phyloP scores from a whole-genome alignment of 2,329 filamentous ascomycete species.

The Bipolaris zeicola region DNA sequence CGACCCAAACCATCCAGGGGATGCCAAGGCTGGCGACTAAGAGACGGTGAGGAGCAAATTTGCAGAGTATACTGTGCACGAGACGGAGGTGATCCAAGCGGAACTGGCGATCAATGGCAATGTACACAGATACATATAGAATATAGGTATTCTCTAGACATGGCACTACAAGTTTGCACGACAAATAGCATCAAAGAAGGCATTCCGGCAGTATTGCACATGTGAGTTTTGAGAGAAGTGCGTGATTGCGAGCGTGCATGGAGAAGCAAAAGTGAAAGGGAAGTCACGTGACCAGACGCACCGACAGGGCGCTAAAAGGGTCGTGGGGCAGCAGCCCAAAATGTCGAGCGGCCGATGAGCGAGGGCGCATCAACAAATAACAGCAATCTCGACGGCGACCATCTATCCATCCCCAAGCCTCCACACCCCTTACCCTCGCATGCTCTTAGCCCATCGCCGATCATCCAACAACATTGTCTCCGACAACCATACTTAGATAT shows the following conservation, averaged over 20 bases:
- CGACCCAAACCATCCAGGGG: slow-evolving; percentile 50
- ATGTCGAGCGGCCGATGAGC: slow-evolving; percentile 23
- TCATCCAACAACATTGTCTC: slow-evolving; percentile 5
- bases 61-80: not conserved
- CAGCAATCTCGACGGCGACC: slow-evolving; percentile 16
- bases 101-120: not conserved
- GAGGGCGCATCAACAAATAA: slow-evolving; percentile 36
- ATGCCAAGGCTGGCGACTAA: slow-evolving; percentile 33
- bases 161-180: too few species aligned
- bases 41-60: slow-evolving; percentile 3
- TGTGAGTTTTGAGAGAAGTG: not conserved
- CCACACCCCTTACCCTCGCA: slow-evolving; percentile 14
- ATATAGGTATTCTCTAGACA: not conserved
- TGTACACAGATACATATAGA: not conserved
- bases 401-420: slow-evolving; percentile 10
- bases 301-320: slow-evolving; percentile 13
- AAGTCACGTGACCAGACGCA: slow-evolving; percentile 16
- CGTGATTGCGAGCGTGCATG: not conserved
- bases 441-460: slow-evolving; percentile 8
- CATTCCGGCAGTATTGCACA: not conserved
- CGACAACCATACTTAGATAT: slow-evolving; percentile 11
- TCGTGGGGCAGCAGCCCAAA: slow-evolving; percentile 27
- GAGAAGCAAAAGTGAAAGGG: not conserved
- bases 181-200: not conserved
- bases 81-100: not conserved